Percentiles rank a stretch among this genome's conserved stretches.
Conservation (phyloP, 2,329 filamentous ascomycete genomes). For the Aspergillus viridinutans region DNA sequence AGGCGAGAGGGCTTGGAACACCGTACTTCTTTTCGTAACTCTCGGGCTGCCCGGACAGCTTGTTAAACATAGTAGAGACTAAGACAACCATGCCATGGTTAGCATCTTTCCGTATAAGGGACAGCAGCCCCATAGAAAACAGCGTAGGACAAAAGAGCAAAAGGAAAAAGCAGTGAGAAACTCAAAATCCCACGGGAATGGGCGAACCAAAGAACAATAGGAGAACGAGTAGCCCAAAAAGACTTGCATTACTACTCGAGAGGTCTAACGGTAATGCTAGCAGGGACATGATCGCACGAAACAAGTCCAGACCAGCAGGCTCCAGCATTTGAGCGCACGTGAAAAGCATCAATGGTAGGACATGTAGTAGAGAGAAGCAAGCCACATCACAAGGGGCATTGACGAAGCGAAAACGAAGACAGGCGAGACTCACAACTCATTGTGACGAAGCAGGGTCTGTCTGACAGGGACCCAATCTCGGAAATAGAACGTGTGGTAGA, state of each 20-base stretch:
- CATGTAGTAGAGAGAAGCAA: background rate
- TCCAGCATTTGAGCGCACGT: constrained; percentile 1
- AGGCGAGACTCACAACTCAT: constrained; percentile 24
- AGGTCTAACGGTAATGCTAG: background rate
- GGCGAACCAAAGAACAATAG: constrained; percentile 8
- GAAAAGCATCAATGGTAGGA: constrained; percentile 4
- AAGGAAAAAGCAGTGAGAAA: background rate
- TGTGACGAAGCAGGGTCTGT: constrained; percentile 5
- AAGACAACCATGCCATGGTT: background rate
- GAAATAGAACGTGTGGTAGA: constrained; percentile 11
- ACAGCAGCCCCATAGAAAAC: background rate
- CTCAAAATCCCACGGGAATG: background rate
- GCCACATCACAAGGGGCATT: constrained; percentile 2
- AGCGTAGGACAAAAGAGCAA: background rate
- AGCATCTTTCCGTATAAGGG: background rate
- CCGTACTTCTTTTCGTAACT: constrained; percentile 97
- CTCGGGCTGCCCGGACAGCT: constrained; percentile 92
- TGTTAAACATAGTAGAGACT: constrained; percentile 91
- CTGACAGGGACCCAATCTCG: constrained; percentile 1
- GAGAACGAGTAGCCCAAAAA: constrained; percentile 2
- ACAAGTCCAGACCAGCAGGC: background rate
- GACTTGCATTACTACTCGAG: constrained; percentile 2
- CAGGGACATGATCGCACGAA: constrained; percentile 1
- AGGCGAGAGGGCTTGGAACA: background rate
- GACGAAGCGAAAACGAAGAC: background rate